Conservation (phyloP, 208 protist genomes). For the Perkinsela sp. region DNA sequence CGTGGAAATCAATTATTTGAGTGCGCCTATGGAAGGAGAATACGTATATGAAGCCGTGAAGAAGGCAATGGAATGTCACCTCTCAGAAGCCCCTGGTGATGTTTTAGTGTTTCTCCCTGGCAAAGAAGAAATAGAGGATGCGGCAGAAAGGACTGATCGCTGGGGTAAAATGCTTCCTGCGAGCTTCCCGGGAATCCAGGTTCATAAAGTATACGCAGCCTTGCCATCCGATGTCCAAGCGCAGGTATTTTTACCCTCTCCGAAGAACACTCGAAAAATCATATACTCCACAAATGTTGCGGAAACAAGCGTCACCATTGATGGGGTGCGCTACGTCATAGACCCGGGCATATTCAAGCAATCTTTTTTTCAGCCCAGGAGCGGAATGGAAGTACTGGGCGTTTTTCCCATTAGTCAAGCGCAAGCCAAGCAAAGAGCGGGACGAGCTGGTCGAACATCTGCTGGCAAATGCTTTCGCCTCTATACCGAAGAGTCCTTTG, state of each 20-base stretch:
- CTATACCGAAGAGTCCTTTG: constrained; percentile 68
- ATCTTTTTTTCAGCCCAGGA: constrained; percentile 77
- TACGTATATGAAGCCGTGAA: constrained; percentile 25
- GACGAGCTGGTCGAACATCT: constrained; percentile 89
- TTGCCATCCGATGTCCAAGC: constrained; percentile 33
- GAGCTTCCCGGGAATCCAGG: constrained; percentile 1
- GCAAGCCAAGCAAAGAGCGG: constrained; percentile 90
- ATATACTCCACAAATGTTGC: constrained; percentile 97
- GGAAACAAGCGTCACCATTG: constrained; percentile 97
- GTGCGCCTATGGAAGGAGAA: constrained; percentile 11
- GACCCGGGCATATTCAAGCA: constrained; percentile 96
- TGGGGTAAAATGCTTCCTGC: constrained; percentile 5
- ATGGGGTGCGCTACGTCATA: constrained; percentile 96
- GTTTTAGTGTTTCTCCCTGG: constrained; percentile 61
- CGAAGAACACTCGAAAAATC: constrained; percentile 46
- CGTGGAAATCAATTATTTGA: constrained; percentile 49
- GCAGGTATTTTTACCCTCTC: constrained; percentile 18
- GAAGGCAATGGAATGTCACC: constrained; percentile 28
- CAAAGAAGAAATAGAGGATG: constrained; percentile 45
- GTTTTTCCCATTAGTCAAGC: constrained; percentile 92
- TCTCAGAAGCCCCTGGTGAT: constrained; percentile 25
- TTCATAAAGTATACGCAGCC: constrained; percentile 46
- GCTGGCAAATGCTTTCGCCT: constrained; percentile 90
- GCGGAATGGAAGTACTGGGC: constrained; percentile 82
- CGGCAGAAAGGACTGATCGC: constrained; percentile 6